Conservation (phyloP, 768 basidiomycete species). For the Trametes elegans region DNA sequence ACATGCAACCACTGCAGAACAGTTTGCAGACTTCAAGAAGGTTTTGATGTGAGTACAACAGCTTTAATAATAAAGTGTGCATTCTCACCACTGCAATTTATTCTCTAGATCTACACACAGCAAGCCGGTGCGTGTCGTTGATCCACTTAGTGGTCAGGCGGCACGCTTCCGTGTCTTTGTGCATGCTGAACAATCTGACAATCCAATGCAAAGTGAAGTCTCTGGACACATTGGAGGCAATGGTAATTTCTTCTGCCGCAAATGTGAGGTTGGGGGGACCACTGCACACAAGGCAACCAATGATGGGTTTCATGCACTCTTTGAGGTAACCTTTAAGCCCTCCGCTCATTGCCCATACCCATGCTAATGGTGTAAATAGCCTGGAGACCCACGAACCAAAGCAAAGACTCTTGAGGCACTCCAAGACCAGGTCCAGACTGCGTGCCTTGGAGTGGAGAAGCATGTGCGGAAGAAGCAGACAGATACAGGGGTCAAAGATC, state of each 20-base stretch:
- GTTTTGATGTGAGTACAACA: no score
- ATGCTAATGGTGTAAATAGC: background rate
- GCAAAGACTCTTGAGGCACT: background rate
- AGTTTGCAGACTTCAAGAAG: no score
- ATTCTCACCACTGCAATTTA: no score
- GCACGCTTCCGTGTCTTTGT: background rate
- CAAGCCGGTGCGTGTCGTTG: background rate
- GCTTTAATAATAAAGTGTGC: no score
- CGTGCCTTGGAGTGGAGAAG: conserved; percentile 32
- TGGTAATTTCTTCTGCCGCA: conserved; percentile 40
- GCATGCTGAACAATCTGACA: conserved; percentile 12
- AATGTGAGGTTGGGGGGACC: conserved; percentile 15
- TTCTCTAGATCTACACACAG: background rate
- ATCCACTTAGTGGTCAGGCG: background rate
- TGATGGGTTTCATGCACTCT: conserved; percentile 1
- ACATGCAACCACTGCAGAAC: conserved; percentile 31
- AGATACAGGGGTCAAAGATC: background rate
- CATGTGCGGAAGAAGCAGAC: conserved; percentile 23
- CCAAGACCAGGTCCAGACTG: conserved; percentile 29
- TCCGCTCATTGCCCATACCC: no score
- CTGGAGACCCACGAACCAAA: background rate
- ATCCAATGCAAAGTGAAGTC: conserved; percentile 23
- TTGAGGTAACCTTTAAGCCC: background rate
- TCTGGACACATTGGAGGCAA: conserved; percentile 37
- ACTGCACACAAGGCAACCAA: background rate